phyloP scores from a whole-genome alignment of 2,329 filamentous ascomycete species.

The Scleromitrula shiraiana region DNA sequence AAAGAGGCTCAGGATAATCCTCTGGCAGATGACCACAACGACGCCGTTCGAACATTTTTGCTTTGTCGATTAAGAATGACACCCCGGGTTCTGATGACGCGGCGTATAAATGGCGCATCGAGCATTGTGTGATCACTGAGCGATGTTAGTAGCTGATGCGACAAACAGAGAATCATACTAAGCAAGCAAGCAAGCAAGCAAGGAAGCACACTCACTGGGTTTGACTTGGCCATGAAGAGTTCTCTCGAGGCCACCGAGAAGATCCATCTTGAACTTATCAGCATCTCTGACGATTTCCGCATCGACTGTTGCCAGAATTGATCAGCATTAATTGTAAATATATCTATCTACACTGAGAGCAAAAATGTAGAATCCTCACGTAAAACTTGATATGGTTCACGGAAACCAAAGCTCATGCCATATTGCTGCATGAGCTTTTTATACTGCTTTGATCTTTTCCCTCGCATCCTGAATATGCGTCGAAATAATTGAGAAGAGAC shows the following conservation, averaged over 20 bases:
- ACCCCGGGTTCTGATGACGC: slow-evolving; percentile 46
- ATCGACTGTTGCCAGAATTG: slow-evolving; percentile 56
- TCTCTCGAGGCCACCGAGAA: slow-evolving; percentile 66
- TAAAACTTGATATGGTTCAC: slow-evolving; percentile 88
- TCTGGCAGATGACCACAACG: slow-evolving; percentile 71
- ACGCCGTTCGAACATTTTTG: slow-evolving; percentile 67
- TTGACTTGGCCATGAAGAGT: slow-evolving; percentile 85
- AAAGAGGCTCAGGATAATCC: slow-evolving; percentile 62
- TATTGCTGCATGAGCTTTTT: slow-evolving; percentile 93
- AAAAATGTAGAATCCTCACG: slow-evolving; percentile 36
- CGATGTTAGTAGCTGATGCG: slow-evolving; percentile 7
- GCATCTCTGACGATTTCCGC: slow-evolving; percentile 78
- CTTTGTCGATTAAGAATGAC: slow-evolving; percentile 53
- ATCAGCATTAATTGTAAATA: no score
- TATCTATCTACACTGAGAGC: slow-evolving; percentile 2
- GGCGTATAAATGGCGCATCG: slow-evolving; percentile 69
- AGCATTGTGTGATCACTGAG: slow-evolving; percentile 71
- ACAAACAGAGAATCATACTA: background rate
- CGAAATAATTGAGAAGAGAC: background rate
- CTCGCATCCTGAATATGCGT: slow-evolving; percentile 45
- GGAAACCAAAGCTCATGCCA: slow-evolving; percentile 79
- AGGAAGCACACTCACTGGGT: slow-evolving; percentile 51
- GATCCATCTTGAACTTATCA: slow-evolving; percentile 79
- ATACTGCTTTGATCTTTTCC: slow-evolving; percentile 65
- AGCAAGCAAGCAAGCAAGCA: no score